Evolutionary conservation across 305 asterid genomes (phyloP).

Genomic region (Fraxinus baroniana): DNA sequence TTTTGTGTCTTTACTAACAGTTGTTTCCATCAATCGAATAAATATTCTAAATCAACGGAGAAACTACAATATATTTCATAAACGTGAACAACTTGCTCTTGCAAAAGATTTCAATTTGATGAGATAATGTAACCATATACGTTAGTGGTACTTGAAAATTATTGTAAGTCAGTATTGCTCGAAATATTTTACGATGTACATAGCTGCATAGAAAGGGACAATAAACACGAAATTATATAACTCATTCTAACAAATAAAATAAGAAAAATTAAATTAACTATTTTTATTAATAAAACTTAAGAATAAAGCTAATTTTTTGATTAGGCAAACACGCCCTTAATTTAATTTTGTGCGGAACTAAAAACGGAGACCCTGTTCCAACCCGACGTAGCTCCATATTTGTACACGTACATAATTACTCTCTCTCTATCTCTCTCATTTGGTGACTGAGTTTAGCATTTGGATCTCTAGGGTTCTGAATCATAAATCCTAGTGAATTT

Average conservation of each 20-base stretch:
- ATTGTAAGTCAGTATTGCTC: background rate
- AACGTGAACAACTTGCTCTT: background rate
- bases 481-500: background rate
- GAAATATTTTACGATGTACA: background rate
- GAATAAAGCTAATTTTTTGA: background rate
- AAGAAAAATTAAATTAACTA: background rate
- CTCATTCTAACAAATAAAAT: background rate
- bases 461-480: constrained; percentile 7
- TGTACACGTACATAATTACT: background rate
- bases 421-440: background rate
- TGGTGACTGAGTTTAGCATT: background rate
- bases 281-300: background rate
- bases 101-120: background rate
- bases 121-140: background rate
- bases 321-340: background rate
- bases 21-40: background rate
- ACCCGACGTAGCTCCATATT: background rate
- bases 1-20: background rate
- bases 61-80: background rate
- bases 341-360: background rate
- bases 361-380: background rate
- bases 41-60: background rate
- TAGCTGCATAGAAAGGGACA: background rate
- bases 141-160: background rate
- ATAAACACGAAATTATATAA: background rate